Percentiles rank a stretch among this genome's conserved stretches.
phyloP scores from a whole-genome alignment of 768 basidiomycete species.

The Austroboletus eburneus region DNA sequence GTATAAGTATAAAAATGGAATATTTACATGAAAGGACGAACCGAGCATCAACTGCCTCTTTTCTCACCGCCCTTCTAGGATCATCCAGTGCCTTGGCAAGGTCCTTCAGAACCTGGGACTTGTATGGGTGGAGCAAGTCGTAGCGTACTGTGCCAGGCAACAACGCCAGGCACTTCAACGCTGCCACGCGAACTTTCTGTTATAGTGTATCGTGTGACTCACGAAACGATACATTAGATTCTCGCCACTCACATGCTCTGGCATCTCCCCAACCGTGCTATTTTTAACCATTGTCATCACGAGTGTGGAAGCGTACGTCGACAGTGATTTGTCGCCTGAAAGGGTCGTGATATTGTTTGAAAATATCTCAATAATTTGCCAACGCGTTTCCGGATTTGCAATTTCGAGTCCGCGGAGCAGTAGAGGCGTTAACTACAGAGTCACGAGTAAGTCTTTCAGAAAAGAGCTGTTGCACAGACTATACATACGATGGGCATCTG shows the following conservation, averaged over 20 bases:
- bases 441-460: background rate
- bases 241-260: slow-evolving; percentile 47
- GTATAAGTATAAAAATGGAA: too few relatives aligned
- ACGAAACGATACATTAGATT: background rate
- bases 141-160: slow-evolving; percentile 79
- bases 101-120: slow-evolving; percentile 65
- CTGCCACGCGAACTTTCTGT: slow-evolving; percentile 72
- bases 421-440: slow-evolving; percentile 75
- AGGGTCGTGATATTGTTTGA: slow-evolving; percentile 62
- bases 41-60: slow-evolving; percentile 84
- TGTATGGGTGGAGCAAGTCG: slow-evolving; percentile 78
- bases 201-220: background rate
- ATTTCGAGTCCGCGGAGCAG: slow-evolving; percentile 82
- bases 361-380: slow-evolving; percentile 78
- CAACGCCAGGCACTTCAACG: slow-evolving; percentile 68
- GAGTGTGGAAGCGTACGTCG: slow-evolving; percentile 69
- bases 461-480: background rate
- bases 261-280: slow-evolving; percentile 44
- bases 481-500: slow-evolving; percentile 62
- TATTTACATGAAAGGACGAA: slow-evolving; percentile 19
- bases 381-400: slow-evolving; percentile 66
- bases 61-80: slow-evolving; percentile 78
- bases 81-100: slow-evolving; percentile 81
- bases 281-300: slow-evolving; percentile 70
- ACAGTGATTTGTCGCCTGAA: slow-evolving; percentile 47